Evolutionary conservation across 805 yeast species (phyloP), one percentile per base, ranked within the genome.

Genomic region (Lachancea fermentati): DNA sequence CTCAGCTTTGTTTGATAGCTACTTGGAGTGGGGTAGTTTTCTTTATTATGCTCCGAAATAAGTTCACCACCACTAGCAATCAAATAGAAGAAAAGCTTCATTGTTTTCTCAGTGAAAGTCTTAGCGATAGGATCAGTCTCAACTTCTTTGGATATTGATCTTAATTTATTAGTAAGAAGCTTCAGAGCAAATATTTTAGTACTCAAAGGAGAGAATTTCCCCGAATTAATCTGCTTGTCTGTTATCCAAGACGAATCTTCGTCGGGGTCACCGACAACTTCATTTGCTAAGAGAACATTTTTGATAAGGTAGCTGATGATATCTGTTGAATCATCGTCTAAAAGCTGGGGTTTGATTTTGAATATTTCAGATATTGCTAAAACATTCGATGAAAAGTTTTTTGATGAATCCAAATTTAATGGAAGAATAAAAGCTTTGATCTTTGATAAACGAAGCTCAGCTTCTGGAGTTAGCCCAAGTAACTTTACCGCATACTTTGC

Each of bases 51-150:
- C 43, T 60, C 57, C 39, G 73, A 47, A 2, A 80, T 75, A 24
- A 87, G 71, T 52, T 88, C 96, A 19, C 96, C 96, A 33, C 84
- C 83, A 55, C 81, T 81, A 1, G 79, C 76, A 36, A 87, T 75
- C 25, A 85, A 65, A 1, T 87, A 76, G 25, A 76, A 67, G 22
- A 87, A 67, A 19, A 87, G 62, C 50, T 81, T 84, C 45, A 86
- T 60, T 0, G 84, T 78, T 12, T 87, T 85, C 41, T 71, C 75
- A 0, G 82, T 76, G 31, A 72, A 62, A 11, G 69, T 67, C 2
- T 71, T 60, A 2, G 71, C 57, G 8, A 66, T 62, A 8, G 60
- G 65, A 3, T 68, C 70, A 2, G 60, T 54, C 0, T 63, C 62
- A 2, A 51, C 56, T 0, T 60, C 61, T 3, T 57, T 16, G 5